Evolutionary conservation across 331 rosid species (phyloP), one percentile per base, ranked within the genome.

Genomic region (Dryas integrifolia): DNA sequence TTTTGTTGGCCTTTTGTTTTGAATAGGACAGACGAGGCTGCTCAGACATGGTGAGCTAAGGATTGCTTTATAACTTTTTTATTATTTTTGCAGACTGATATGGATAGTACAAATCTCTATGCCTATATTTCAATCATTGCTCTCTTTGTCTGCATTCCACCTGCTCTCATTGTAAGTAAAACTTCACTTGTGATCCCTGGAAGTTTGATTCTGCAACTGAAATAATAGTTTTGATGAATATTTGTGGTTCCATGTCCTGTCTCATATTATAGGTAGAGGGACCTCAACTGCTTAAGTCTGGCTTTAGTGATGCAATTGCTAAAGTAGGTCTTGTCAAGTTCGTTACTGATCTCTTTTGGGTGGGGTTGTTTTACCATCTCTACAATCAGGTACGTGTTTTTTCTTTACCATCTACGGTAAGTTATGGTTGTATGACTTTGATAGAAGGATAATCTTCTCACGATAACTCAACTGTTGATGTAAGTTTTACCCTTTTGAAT

Each of bases 61-160:
- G 53, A 9, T 64, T 9, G 35, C 43, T 45, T 46, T 39, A 7
- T 60, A 5, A 16, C 18, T 6, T 43, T 47, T 38, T 16, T 39
- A 14, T 53, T 78, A 24, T 60, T 71, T 63, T 67, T 84, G 90
- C 97, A 92, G 98, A 92, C 98, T 72, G 98, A 87, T 67, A 74
- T 92, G 97, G 97, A 92, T 13, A 92, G 97, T 77, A 92, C 97
- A 53, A 92, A 92, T 77, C 13, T 92, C 79, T 92, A 92, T 76
- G 96, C 97, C 67, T 92, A 92, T 80, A 92, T 92, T 69, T 88
- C 98, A 35, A 90, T 92, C 86, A 92, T 92, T 52, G 98, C 98
- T 65, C 91, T 92, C 61, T 5, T 92, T 72, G 86, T 92, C 78
- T 92, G 98, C 79, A 75, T 92, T 77, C 98, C 98, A 66, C 98